phyloP scores from a whole-genome alignment of 345 rosid species.

The Rhizophora apiculata region DNA sequence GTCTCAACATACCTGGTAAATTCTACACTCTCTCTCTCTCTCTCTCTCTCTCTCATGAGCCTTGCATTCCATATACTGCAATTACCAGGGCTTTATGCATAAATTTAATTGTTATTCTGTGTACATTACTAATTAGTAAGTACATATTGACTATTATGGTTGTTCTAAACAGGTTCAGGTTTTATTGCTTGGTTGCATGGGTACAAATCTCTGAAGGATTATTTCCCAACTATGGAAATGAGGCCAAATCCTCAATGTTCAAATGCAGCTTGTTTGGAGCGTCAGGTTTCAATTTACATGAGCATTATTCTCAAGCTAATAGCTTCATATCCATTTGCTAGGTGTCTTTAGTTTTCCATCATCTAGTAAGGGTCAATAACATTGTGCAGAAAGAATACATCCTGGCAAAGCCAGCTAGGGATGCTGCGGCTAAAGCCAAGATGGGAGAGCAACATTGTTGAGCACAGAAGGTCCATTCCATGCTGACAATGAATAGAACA shows the following conservation, averaged over 20 bases:
- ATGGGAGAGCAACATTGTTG: conserved; percentile 55
- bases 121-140: background rate
- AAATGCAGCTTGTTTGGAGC: conserved; percentile 79
- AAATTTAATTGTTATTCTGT: background rate
- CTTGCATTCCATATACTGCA: background rate
- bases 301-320: conserved; percentile 9
- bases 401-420: conserved; percentile 74
- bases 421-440: conserved; percentile 88
- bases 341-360: conserved; percentile 14
- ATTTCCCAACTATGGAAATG: conserved; percentile 94
- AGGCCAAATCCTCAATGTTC: conserved; percentile 95
- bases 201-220: conserved; percentile 90
- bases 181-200: conserved; percentile 50
- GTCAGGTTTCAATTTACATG: conserved; percentile 58
- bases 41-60: background rate
- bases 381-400: conserved; percentile 67
- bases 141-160: background rate
- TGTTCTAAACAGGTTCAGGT: conserved; percentile 10
- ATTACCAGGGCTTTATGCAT: background rate
- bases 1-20: conserved; percentile 84
- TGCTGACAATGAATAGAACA: conserved; percentile 87
- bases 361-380: conserved; percentile 7
- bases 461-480: conserved; percentile 59
- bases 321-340: conserved; percentile 9
- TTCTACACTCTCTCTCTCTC: conserved; percentile 8